Percentiles rank a stretch among this genome's conserved stretches.
Evolutionary conservation across 2,329 filamentous ascomycete genomes (phyloP).

Genomic region (Harringtonia lauricola): DNA sequence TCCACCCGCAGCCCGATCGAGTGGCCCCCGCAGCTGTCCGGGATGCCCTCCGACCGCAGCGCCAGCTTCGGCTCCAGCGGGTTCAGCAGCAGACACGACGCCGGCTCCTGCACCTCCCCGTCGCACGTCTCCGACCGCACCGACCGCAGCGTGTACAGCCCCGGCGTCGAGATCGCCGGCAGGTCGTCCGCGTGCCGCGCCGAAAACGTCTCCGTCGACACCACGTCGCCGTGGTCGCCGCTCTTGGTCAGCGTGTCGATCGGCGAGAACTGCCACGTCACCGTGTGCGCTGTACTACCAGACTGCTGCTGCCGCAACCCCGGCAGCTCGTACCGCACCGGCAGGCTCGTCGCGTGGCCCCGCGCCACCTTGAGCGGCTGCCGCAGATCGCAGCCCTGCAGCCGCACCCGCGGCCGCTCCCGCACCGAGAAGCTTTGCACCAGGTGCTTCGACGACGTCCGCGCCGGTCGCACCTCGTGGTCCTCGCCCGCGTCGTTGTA

Average conservation of each 20-base stretch:
- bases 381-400: slow-evolving; percentile 67
- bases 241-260: slow-evolving; percentile 57
- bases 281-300: slow-evolving; percentile 47
- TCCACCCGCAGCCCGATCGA: slow-evolving; percentile 84
- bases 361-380: slow-evolving; percentile 76
- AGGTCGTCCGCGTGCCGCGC: slow-evolving; percentile 52
- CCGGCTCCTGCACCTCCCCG: slow-evolving; percentile 85
- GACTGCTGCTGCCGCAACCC: slow-evolving; percentile 30
- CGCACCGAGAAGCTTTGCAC: slow-evolving; percentile 76
- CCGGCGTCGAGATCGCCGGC: slow-evolving; percentile 62
- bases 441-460: slow-evolving; percentile 40
- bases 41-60: slow-evolving; percentile 68
- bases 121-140: slow-evolving; percentile 72
- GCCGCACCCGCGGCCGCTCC: slow-evolving; percentile 65
- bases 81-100: slow-evolving; percentile 86
- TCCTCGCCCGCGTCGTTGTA: slow-evolving; percentile 61
- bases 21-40: slow-evolving; percentile 90
- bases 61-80: slow-evolving; percentile 75
- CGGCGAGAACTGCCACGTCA: slow-evolving; percentile 76
- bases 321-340: slow-evolving; percentile 57
- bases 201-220: slow-evolving; percentile 44
- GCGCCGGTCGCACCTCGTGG: slow-evolving; percentile 48
- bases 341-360: slow-evolving; percentile 56
- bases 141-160: slow-evolving; percentile 75
- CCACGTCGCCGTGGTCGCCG: slow-evolving; percentile 55